Conservation (phyloP, 345 rosid genomes). For the Arabidopsis thaliana region TAIR10.1 NC_003071.7:7692501-7693000, state of each 20-base stretch:
- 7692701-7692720: slow-evolving; percentile 81
- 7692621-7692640: slow-evolving; percentile 68
- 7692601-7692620: slow-evolving; percentile 78
- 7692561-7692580: slow-evolving; percentile 62
- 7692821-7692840: slow-evolving; percentile 82
- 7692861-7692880: slow-evolving; percentile 61
- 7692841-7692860: slow-evolving; percentile 76
- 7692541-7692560: slow-evolving; percentile 65
- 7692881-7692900: slow-evolving; percentile 47
- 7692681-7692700: slow-evolving; percentile 88
- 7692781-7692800: slow-evolving; percentile 63
- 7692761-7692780: slow-evolving; percentile 94
- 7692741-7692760: slow-evolving; percentile 63
- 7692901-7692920: slow-evolving; percentile 15
- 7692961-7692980: background rate
- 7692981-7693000: background rate
- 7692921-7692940: slow-evolving; percentile 2
- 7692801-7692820: slow-evolving; percentile 82
- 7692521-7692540: slow-evolving; percentile 81
- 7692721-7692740: slow-evolving; percentile 68
- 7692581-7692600: slow-evolving; percentile 95
- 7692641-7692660: slow-evolving; percentile 78
- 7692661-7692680: slow-evolving; percentile 83
- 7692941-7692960: background rate
- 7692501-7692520: slow-evolving; percentile 55